Evolutionary conservation across 2,329 filamentous ascomycete genomes (phyloP).

Genomic region (Fusarium sp.): DNA sequence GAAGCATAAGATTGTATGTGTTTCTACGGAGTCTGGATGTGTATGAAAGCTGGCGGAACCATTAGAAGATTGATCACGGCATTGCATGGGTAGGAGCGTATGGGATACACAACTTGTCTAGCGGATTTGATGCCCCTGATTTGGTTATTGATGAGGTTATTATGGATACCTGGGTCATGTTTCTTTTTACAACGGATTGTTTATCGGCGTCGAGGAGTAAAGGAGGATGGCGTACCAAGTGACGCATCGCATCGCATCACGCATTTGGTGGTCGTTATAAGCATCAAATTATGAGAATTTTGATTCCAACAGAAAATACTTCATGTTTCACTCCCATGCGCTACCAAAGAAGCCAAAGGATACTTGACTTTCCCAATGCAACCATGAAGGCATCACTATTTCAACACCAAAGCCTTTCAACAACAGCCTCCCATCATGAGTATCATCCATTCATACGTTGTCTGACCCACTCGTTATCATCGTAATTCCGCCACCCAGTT

Average conservation of each 20-base stretch:
- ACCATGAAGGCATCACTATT: constrained; percentile 10
- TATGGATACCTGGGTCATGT: constrained; percentile 35
- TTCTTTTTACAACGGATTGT: constrained; percentile 11
- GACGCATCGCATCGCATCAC: constrained; percentile 13
- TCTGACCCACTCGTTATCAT: constrained; percentile 12
- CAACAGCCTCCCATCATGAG: constrained; percentile 32
- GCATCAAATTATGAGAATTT: constrained; percentile 35
- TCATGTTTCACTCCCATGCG: constrained; percentile 1
- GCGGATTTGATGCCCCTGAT: constrained; percentile 15
- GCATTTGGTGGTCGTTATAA: constrained; percentile 12
- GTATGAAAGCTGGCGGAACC: constrained; percentile 1
- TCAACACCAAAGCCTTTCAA: constrained; percentile 22
- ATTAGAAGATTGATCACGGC: constrained; percentile 16
- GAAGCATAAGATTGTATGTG: constrained; percentile 45
- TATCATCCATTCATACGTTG: constrained; percentile 13
- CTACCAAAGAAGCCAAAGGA: constrained; percentile 25
- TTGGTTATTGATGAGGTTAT: constrained; percentile 31
- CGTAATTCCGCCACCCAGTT: background rate
- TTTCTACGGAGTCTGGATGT: constrained; percentile 10
- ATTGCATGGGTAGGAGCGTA: constrained; percentile 27
- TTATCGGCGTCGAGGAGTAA: constrained; percentile 27
- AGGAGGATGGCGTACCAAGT: constrained; percentile 8
- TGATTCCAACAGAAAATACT: constrained; percentile 11
- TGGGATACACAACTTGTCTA: constrained; percentile 11
- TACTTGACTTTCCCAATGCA: constrained; percentile 3